Conservation (phyloP, 2,329 filamentous ascomycete genomes). For the Scedosporium aurantiacum region DNA sequence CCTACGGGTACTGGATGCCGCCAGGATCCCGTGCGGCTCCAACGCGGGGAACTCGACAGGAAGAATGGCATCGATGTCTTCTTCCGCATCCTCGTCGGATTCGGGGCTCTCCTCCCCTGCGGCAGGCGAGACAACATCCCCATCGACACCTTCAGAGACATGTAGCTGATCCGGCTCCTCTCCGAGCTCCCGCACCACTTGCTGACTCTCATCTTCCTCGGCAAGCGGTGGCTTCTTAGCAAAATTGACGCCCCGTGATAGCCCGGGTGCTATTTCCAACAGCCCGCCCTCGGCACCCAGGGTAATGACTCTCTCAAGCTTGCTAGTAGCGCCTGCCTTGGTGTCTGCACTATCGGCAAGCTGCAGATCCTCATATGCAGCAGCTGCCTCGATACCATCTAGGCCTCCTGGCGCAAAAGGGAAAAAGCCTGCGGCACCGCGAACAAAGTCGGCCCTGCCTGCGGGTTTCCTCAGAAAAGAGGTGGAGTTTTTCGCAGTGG, state of each 20-base stretch:
- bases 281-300: conserved; percentile 68
- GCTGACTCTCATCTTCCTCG: conserved; percentile 33
- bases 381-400: conserved; percentile 75
- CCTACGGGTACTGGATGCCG: conserved; percentile 59
- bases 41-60: conserved; percentile 89
- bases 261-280: conserved; percentile 71
- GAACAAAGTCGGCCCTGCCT: conserved; percentile 77
- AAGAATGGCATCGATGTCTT: conserved; percentile 71
- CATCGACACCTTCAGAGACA: not conserved
- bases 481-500: conserved; percentile 90
- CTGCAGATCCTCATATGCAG: conserved; percentile 61
- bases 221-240: conserved; percentile 40
- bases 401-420: conserved; percentile 87
- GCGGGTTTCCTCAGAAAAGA: conserved; percentile 80
- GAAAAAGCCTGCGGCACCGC: conserved; percentile 86
- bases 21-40: conserved; percentile 69
- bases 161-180: conserved; percentile 30
- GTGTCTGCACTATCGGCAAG: conserved; percentile 24
- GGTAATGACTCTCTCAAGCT: conserved; percentile 77
- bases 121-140: conserved; percentile 1
- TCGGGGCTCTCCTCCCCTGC: conserved; percentile 19
- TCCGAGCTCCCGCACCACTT: conserved; percentile 34
- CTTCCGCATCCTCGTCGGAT: conserved; percentile 28
- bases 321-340: conserved; percentile 32
- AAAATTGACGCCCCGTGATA: conserved; percentile 68